phyloP scores from a whole-genome alignment of 495 filamentous ascomycete genomes.

The Podospora australis region DNA sequence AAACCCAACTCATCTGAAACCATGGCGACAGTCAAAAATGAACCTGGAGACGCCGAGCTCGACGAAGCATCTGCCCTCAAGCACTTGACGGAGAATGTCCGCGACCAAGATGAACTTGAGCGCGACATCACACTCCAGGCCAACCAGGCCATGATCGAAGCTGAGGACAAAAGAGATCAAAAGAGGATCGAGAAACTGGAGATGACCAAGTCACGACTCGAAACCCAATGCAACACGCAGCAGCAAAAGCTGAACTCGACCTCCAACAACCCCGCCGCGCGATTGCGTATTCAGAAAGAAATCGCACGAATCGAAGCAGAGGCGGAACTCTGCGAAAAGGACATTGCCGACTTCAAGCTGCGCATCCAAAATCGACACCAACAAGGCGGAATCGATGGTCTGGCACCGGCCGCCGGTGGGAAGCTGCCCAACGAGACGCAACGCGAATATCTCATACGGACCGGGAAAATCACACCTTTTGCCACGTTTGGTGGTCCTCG shows the following conservation, averaged over 20 bases:
- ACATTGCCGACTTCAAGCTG: conserved; percentile 68
- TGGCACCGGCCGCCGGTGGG: conserved; percentile 28
- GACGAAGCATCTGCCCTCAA: conserved; percentile 59
- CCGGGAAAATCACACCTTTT: conserved; percentile 96
- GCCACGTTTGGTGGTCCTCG: conserved; percentile 57
- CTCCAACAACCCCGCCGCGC: conserved; percentile 32
- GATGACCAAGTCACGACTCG: conserved; percentile 48
- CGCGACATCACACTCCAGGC: conserved; percentile 68
- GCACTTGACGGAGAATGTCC: conserved; percentile 64
- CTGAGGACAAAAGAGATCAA: conserved; percentile 80
- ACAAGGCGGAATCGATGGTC: conserved; percentile 38
- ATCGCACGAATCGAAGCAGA: conserved; percentile 55
- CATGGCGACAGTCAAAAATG: too few relatives aligned
- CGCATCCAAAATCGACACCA: conserved; percentile 69
- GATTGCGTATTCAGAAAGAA: conserved; percentile 52
- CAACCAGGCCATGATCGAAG: conserved; percentile 67
- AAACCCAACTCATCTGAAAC: too few relatives aligned
- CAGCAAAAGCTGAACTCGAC: conserved; percentile 36
- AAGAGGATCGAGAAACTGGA: conserved; percentile 77
- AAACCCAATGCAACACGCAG: conserved; percentile 35
- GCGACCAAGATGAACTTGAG: conserved; percentile 80
- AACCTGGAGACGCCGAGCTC: conserved; percentile 7
- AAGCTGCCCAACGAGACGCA: conserved; percentile 71
- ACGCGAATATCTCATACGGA: conserved; percentile 85
- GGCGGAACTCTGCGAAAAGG: conserved; percentile 53